These are phyloP conservation scores for Wickerhamomyces tratensis DNA, from an alignment of 805 yeast species.

Conservation along the genomic window DNA sequence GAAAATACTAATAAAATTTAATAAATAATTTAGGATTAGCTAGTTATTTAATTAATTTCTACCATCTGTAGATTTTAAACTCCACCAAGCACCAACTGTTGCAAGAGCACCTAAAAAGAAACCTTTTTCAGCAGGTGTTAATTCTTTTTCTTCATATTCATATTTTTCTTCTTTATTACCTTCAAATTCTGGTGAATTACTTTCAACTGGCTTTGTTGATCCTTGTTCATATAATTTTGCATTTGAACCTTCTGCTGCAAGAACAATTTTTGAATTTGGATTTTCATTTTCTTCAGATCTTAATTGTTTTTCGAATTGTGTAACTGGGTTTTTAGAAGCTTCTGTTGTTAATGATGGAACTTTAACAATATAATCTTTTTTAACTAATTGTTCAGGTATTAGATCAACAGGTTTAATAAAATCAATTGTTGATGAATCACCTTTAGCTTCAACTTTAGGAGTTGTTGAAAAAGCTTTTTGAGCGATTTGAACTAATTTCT, in stretches of 20 bases:
- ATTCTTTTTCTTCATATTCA: slow-evolving; percentile 6
- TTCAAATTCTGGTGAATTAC: not conserved
- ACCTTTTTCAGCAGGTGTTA: slow-evolving; percentile 16
- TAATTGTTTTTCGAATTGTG: slow-evolving; percentile 17
- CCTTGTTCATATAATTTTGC: slow-evolving; percentile 14
- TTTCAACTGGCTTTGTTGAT: slow-evolving; percentile 5
- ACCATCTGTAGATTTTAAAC: slow-evolving; percentile 7
- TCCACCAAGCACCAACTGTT: slow-evolving; percentile 21
- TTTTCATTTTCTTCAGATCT: not conserved
- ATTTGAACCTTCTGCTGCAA: slow-evolving; percentile 17
- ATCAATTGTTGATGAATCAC: slow-evolving; percentile 50
- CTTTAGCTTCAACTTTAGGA: slow-evolving; percentile 29
- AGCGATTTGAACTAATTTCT: not conserved
- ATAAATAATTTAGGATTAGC: too few species aligned
- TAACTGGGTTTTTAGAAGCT: slow-evolving; percentile 31
- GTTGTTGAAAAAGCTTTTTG: slow-evolving; percentile 16
- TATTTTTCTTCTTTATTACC: slow-evolving; percentile 11
- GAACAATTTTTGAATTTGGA: slow-evolving; percentile 11
- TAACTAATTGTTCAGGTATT: slow-evolving; percentile 30
- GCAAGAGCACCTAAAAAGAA: slow-evolving; percentile 16
- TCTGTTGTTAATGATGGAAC: slow-evolving; percentile 37
- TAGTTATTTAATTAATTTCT: not conserved
- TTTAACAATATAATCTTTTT: slow-evolving; percentile 35
- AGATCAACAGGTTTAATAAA: slow-evolving; percentile 30
- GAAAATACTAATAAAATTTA: too few species aligned